Conservation (phyloP, 176 grass and related monocot genomes). For the Ensete glaucum region DNA sequence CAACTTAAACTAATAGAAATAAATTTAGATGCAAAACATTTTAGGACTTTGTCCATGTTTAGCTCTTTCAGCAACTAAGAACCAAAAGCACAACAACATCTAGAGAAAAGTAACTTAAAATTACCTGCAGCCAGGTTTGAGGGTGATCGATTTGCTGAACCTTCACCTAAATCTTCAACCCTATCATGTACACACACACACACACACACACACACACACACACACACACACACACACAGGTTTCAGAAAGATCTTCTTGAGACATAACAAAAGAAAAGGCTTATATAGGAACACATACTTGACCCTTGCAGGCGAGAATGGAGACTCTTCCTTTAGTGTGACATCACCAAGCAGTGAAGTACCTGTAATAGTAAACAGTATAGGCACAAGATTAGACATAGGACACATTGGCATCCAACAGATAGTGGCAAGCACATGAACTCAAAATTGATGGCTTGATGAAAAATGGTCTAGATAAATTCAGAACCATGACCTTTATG, state of each 20-base stretch:
- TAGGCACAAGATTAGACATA: slow-evolving; percentile 11
- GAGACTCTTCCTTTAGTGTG: slow-evolving; percentile 68
- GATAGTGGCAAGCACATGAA: no score
- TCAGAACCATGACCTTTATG: no score
- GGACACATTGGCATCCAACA: neutral
- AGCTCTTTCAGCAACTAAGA: neutral
- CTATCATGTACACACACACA: slow-evolving; percentile 19
- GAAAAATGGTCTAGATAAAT: no score
- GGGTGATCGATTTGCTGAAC: slow-evolving; percentile 46
- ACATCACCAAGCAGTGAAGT: slow-evolving; percentile 55
- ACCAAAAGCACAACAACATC: neutral
- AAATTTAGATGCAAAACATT: neutral
- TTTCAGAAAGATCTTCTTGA: slow-evolving; percentile 8
- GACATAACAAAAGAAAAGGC: slow-evolving; percentile 13
- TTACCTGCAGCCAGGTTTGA: slow-evolving; percentile 60
- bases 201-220: neutral
- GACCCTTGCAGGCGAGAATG: slow-evolving; percentile 90
- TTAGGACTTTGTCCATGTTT: neutral
- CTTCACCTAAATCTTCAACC: slow-evolving; percentile 79
- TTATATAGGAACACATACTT: slow-evolving; percentile 43
- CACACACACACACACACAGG: neutral
- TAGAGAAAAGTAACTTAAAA: slow-evolving; percentile 10
- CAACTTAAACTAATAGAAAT: neutral
- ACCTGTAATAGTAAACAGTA: slow-evolving; percentile 26
- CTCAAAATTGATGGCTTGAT: no score